These are phyloP conservation scores for Parathielavia appendiculata DNA, from an alignment of 495 filamentous ascomycete species.

Conservation along the genomic window DNA sequence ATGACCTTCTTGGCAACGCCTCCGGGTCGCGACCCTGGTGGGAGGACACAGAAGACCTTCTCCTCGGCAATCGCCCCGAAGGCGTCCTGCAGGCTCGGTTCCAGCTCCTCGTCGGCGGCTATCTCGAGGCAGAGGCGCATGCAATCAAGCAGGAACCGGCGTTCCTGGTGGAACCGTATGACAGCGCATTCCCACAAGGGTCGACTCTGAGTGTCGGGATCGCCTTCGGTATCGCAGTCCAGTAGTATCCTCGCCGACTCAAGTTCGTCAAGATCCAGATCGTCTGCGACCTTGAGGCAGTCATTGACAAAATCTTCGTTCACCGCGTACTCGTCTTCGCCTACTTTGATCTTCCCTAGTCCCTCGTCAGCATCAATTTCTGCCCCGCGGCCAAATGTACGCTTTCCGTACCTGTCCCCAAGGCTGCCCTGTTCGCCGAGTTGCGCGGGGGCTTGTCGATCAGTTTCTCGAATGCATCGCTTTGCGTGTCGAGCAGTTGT, in stretches of 20 bases:
- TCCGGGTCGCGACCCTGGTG: slow-evolving; percentile 22
- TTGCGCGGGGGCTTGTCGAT: slow-evolving; percentile 69
- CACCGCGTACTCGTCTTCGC: slow-evolving; percentile 68
- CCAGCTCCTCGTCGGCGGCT: slow-evolving; percentile 49
- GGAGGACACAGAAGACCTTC: slow-evolving; percentile 34
- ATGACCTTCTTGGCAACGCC: slow-evolving; percentile 45
- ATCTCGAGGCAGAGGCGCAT: slow-evolving; percentile 68
- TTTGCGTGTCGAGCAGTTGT: slow-evolving; percentile 61
- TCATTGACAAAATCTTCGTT: slow-evolving; percentile 82
- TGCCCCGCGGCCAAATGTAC: background rate
- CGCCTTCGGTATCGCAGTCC: slow-evolving; percentile 59
- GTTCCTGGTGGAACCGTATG: slow-evolving; percentile 76
- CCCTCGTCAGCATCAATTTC: slow-evolving; percentile 34
- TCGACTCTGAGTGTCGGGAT: slow-evolving; percentile 60
- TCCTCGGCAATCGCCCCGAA: slow-evolving; percentile 38
- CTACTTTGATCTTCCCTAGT: slow-evolving; percentile 64
- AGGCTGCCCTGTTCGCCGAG: slow-evolving; percentile 53
- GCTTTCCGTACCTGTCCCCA: slow-evolving; percentile 41
- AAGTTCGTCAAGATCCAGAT: slow-evolving; percentile 82
- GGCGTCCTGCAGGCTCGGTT: slow-evolving; percentile 35
- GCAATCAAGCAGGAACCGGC: slow-evolving; percentile 74
- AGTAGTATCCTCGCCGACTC: slow-evolving; percentile 71
- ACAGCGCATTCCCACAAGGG: slow-evolving; percentile 66
- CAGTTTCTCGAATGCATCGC: slow-evolving; percentile 68
- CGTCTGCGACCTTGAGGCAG: slow-evolving; percentile 73